Conservation (phyloP, 106 monocot species). For the Amphibolis antarctica region DNA sequence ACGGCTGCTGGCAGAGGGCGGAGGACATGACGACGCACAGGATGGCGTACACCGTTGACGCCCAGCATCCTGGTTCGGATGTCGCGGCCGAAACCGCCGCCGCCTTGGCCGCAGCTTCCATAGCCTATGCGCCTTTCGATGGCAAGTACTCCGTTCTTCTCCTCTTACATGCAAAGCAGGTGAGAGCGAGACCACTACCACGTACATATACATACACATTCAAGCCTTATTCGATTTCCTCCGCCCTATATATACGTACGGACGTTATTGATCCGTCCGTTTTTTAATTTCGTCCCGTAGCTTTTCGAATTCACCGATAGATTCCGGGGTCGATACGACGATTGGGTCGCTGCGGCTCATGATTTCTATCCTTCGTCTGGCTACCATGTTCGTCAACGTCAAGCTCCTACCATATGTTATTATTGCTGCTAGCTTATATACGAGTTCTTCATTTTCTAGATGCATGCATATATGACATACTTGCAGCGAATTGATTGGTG, state of each 20-base stretch:
- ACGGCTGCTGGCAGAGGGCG: constrained; percentile 79
- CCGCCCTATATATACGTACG: no score
- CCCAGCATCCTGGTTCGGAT: constrained; percentile 62
- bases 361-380: constrained; percentile 62
- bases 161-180: constrained; percentile 65
- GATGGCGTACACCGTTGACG: constrained; percentile 48
- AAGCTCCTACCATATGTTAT: no score
- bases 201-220: no score
- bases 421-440: no score
- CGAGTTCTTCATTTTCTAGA: no score
- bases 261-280: no score
- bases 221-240: no score
- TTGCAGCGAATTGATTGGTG: no score
- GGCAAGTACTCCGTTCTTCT: constrained; percentile 54
- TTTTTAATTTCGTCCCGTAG: no score
- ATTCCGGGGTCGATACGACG: constrained; percentile 66
- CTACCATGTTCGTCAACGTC: constrained; percentile 42
- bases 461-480: no score
- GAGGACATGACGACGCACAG: constrained; percentile 84
- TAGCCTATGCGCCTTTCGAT: constrained; percentile 64
- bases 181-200: constrained; percentile 8
- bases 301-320: constrained; percentile 81
- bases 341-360: constrained; percentile 27
- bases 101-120: constrained; percentile 76
- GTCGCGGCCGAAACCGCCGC: constrained; percentile 77